Conservation (phyloP, 2,329 filamentous ascomycete species). For the Aspergillus neoniger region DNA sequence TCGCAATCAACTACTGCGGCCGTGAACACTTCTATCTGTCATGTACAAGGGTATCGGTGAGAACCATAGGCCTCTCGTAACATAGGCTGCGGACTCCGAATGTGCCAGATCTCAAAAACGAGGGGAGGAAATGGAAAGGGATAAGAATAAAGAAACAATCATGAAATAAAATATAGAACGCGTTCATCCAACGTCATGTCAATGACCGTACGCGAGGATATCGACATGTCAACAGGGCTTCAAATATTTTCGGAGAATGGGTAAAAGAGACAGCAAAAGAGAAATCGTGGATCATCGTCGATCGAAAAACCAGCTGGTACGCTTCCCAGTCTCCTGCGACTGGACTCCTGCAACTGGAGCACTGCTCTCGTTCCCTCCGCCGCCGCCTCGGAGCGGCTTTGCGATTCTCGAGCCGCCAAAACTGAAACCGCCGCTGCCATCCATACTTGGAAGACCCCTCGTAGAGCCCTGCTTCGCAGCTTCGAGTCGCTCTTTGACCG, state of each 20-base stretch:
- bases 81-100: conserved; percentile 2
- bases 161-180: conserved; percentile 6
- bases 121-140: not conserved
- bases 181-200: conserved; percentile 4
- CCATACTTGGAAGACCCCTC: conserved; percentile 70
- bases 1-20: not conserved
- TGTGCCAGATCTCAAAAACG: conserved; percentile 11
- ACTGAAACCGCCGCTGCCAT: conserved; percentile 70
- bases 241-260: conserved; percentile 27
- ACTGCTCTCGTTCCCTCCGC: conserved; percentile 38
- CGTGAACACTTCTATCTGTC: conserved; percentile 2
- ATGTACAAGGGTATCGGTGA: conserved; percentile 24
- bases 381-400: conserved; percentile 62
- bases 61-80: conserved; percentile 13
- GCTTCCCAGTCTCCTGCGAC: conserved; percentile 70
- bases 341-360: conserved; percentile 54
- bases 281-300: conserved; percentile 41
- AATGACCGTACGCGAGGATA: conserved; percentile 9
- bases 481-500: conserved; percentile 96
- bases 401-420: conserved; percentile 65
- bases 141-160: conserved; percentile 4
- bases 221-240: conserved; percentile 11
- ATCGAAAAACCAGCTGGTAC: conserved; percentile 58
- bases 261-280: conserved; percentile 30
- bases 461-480: conserved; percentile 90